phyloP scores from a whole-genome alignment of 805 yeast genomes.

The Metschnikowia colocasiae region DNA sequence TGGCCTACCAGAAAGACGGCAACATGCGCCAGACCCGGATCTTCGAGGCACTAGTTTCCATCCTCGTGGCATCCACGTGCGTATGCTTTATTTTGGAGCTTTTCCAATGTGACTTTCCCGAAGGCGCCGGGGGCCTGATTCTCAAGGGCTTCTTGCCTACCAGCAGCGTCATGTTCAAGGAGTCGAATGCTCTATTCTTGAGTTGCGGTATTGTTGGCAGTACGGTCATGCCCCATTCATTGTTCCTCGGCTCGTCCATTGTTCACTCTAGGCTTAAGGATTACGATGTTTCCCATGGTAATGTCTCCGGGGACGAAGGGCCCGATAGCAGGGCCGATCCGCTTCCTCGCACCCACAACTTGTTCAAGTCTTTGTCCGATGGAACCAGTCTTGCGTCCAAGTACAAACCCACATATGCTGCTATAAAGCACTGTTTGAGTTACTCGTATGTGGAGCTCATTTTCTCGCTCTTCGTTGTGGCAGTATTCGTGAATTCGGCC shows the following conservation, averaged over 20 bases:
- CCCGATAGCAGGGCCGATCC: slow-evolving; percentile 1
- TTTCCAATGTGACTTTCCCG: slow-evolving; percentile 47
- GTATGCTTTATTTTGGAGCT: slow-evolving; percentile 71
- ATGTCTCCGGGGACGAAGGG: not conserved
- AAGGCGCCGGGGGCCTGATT: slow-evolving; percentile 51
- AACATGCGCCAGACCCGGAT: slow-evolving; percentile 69
- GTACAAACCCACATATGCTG: slow-evolving; percentile 40
- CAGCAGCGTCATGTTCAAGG: slow-evolving; percentile 27
- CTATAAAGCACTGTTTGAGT: slow-evolving; percentile 39
- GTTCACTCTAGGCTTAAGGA: slow-evolving; percentile 44
- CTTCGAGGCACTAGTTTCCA: slow-evolving; percentile 72
- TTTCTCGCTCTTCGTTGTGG: slow-evolving; percentile 39
- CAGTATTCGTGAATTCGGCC: slow-evolving; percentile 44
- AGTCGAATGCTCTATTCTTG: slow-evolving; percentile 39
- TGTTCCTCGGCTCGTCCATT: slow-evolving; percentile 42
- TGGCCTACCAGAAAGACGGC: slow-evolving; percentile 75
- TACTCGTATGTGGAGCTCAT: slow-evolving; percentile 40
- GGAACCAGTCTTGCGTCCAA: slow-evolving; percentile 27
- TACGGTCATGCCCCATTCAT: slow-evolving; percentile 47
- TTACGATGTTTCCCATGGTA: slow-evolving; percentile 35
- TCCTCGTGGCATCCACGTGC: slow-evolving; percentile 70
- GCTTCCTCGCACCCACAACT: slow-evolving; percentile 18
- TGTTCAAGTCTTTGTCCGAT: slow-evolving; percentile 26
- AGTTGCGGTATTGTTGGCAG: slow-evolving; percentile 46
- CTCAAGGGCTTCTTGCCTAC: slow-evolving; percentile 67